phyloP scores from a whole-genome alignment of 140 eudicot genomes.

The Flaveria floridana region DNA sequence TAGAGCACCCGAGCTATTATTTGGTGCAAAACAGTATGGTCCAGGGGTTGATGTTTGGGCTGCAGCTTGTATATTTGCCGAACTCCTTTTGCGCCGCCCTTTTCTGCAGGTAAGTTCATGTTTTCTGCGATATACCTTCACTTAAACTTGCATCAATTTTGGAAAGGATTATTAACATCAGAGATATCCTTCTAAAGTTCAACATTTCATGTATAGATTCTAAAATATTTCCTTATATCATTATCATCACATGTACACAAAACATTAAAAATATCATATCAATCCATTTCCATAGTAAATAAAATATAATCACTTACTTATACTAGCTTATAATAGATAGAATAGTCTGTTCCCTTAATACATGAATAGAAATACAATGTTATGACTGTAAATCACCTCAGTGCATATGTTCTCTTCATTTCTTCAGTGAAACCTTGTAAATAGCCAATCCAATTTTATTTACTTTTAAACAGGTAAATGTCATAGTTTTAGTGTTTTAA shows the following conservation, averaged over 20 bases:
- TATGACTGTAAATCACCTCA: background rate
- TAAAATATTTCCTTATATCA: background rate
- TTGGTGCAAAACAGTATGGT: constrained; percentile 96
- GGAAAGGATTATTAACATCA: background rate
- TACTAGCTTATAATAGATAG: background rate
- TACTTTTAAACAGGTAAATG: background rate
- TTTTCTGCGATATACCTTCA: constrained; percentile 2
- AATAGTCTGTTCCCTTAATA: background rate
- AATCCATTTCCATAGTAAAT: background rate
- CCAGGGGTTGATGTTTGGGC: constrained; percentile 99
- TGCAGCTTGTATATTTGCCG: constrained; percentile 98
- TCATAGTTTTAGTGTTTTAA: background rate
- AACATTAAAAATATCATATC: background rate
- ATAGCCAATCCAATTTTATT: background rate
- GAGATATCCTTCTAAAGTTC: background rate
- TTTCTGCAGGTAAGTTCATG: constrained; percentile 66
- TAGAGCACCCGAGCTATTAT: constrained; percentile 94
- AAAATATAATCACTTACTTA: background rate
- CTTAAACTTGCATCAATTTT: background rate
- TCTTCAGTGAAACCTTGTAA: background rate
- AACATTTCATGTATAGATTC: background rate
- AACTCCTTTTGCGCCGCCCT: constrained; percentile 87
- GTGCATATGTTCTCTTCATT: background rate
- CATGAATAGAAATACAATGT: background rate
- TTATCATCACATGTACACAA: background rate